Evolutionary conservation across 306 rosid species (phyloP).

Genomic region (Lathyrus tuberosus): DNA sequence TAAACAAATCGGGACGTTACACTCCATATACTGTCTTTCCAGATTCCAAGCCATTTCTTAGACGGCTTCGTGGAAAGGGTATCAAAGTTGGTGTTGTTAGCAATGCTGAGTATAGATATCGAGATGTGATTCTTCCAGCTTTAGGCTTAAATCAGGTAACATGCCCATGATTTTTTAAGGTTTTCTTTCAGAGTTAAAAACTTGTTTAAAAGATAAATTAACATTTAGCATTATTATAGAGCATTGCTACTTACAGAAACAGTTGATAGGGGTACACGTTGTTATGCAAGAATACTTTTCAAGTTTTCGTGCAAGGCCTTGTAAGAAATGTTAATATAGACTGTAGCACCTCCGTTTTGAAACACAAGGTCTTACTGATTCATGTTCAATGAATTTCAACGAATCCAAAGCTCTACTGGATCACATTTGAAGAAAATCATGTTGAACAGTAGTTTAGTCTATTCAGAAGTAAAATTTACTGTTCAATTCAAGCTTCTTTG

Average conservation of each 20-base stretch:
- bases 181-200: constrained; percentile 11
- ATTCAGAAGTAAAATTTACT: too few relatives aligned
- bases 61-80: constrained; percentile 82
- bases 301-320: too few relatives aligned
- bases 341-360: too few relatives aligned
- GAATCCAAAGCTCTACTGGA: constrained; percentile 10
- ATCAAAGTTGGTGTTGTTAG: too few relatives aligned
- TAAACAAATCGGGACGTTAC: too few relatives aligned
- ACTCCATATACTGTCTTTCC: constrained; percentile 81
- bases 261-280: too few relatives aligned
- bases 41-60: constrained; percentile 87
- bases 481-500: too few relatives aligned
- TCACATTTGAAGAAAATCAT: constrained; percentile 4
- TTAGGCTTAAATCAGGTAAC: constrained; percentile 72
- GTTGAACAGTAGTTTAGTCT: too few relatives aligned
- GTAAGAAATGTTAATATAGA: too few relatives aligned
- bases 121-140: constrained; percentile 91
- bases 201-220: not conserved
- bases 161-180: not conserved
- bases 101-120: constrained; percentile 85
- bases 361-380: not conserved
- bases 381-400: constrained; percentile 7
- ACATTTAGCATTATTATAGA: constrained; percentile 4
- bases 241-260: not conserved
- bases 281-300: too few relatives aligned